Base-by-base conservation (phyloP, 306 rosid species). In the Dryas octopetala region DNA sequence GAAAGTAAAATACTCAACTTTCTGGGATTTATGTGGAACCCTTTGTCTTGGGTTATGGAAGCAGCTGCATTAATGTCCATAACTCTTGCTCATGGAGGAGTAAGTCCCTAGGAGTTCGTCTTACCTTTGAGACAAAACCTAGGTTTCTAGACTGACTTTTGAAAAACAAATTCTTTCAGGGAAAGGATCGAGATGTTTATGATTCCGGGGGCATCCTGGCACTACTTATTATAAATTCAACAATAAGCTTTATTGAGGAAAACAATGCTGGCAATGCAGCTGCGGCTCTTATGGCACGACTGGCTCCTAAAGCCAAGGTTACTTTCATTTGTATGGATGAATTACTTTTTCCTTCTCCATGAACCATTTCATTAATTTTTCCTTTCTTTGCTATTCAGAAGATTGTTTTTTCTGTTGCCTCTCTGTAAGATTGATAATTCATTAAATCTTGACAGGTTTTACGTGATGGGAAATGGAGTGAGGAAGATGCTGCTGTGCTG, bases 1-100 rank as follows among this genome's bases (percentile, higher is more conserved):
- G 80, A 76, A 41, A 76, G 66, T 19, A 76, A 76, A 58, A 44
- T 68, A 28, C 64, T 76, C 19, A 76, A 68, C 15, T 76, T 76
- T 68, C 67, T 76, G 59, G 74, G 75, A 0, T 76, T 76, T 32
- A 76, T 76, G 80, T 76, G 80, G 80, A 76, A 76, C 19, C 80
- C 80, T 23, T 61, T 76, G 69, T 76, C 80, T 10, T 76, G 80
- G 80, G 80, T 76, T 57, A 76, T 76, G 80, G 80, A 76, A 76
- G 80, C 80, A 57, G 80, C 80, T 46, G 80, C 80, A 11, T 1
- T 76, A 15, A 76, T 76, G 75, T 70, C 76, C 70, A 61, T 78
- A 28, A 7, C 64, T 70, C 65, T 71, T 7, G 76, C 70, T 6
- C 17, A 9, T 28, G 81, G 71, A 2, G 76, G 76, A 6, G 81